These are phyloP conservation scores for Escallonia herrerae DNA, from an alignment of 129 eudicot genomes.

Conservation along the genomic window DNA sequence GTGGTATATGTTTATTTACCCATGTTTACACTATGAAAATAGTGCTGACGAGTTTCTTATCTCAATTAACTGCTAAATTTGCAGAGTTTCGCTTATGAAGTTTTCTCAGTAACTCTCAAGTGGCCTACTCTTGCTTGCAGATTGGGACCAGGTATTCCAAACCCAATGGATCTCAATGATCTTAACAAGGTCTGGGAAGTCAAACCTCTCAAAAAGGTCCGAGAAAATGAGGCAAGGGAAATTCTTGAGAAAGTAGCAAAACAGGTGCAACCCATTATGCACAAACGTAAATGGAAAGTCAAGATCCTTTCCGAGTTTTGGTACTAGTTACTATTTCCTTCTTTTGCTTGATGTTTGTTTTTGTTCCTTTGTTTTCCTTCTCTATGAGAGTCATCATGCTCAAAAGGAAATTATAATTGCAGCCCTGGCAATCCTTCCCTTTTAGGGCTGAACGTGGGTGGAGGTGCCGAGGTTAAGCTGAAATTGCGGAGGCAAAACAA, in stretches of 20 bases:
- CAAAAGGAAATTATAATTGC: slow-evolving; percentile 9
- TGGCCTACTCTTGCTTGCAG: not conserved
- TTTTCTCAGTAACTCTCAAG: not conserved
- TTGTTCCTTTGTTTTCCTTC: not conserved
- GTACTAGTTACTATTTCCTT: slow-evolving; percentile 22
- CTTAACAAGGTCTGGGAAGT: slow-evolving; percentile 90
- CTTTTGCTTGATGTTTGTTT: not conserved
- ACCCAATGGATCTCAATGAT: slow-evolving; percentile 58
- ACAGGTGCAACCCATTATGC: slow-evolving; percentile 89
- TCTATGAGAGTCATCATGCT: not conserved
- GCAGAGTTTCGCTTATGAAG: not conserved
- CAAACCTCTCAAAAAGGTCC: slow-evolving; percentile 55
- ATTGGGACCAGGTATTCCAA: slow-evolving; percentile 5
- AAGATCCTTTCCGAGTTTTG: slow-evolving; percentile 72
- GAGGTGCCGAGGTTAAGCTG: slow-evolving; percentile 64
- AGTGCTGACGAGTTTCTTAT: too few species aligned
- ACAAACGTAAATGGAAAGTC: slow-evolving; percentile 76
- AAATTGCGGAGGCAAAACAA: slow-evolving; percentile 69
- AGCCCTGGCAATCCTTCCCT: slow-evolving; percentile 83
- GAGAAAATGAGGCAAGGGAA: slow-evolving; percentile 61
- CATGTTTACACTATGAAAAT: too few species aligned
- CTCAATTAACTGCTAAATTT: not conserved
- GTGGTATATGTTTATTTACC: too few species aligned
- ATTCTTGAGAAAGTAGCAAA: slow-evolving; percentile 74
- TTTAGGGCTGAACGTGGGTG: slow-evolving; percentile 70